phyloP scores from a whole-genome alignment of 495 filamentous ascomycete genomes.

The Bryoglossum gracile region DNA sequence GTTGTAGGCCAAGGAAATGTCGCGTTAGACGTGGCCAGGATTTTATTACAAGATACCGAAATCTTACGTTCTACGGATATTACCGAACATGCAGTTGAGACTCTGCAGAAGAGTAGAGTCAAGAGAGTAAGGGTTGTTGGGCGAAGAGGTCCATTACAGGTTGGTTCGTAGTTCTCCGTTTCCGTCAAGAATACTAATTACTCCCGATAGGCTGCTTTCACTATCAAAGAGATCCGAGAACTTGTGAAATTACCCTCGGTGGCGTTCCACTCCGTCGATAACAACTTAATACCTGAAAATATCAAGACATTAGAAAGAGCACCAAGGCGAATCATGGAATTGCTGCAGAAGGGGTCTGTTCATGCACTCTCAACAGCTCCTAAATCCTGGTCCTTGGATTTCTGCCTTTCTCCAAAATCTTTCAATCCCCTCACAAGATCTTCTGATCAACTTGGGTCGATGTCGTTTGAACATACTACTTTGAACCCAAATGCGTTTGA shows the following conservation, averaged over 20 bases:
- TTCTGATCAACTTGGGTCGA: constrained; percentile 43
- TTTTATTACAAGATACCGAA: constrained; percentile 68
- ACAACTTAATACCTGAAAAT: constrained; percentile 55
- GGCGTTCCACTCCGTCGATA: constrained; percentile 61
- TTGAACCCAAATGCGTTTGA: constrained; percentile 39
- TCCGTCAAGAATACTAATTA: constrained; percentile 5
- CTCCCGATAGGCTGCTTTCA: constrained; percentile 66
- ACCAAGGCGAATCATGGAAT: constrained; percentile 67
- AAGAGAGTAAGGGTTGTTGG: constrained; percentile 80
- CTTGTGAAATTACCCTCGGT: constrained; percentile 70
- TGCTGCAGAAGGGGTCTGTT: constrained; percentile 66
- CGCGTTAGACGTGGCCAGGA: constrained; percentile 86
- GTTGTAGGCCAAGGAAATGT: constrained; percentile 96
- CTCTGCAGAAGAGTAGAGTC: constrained; percentile 63
- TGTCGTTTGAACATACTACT: constrained; percentile 59
- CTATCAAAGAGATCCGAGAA: constrained; percentile 88
- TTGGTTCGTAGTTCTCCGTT: constrained; percentile 23
- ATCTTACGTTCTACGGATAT: constrained; percentile 78
- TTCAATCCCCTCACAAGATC: constrained; percentile 49
- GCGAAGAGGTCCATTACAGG: constrained; percentile 80
- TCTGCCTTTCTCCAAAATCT: constrained; percentile 64
- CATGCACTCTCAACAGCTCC: constrained; percentile 36
- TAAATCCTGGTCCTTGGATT: constrained; percentile 78
- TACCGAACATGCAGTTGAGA: constrained; percentile 69
- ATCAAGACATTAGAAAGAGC: constrained; percentile 60